These are phyloP conservation scores for Hylodesmum podocarpum DNA, from an alignment of 306 rosid species.

Conservation along the genomic window DNA sequence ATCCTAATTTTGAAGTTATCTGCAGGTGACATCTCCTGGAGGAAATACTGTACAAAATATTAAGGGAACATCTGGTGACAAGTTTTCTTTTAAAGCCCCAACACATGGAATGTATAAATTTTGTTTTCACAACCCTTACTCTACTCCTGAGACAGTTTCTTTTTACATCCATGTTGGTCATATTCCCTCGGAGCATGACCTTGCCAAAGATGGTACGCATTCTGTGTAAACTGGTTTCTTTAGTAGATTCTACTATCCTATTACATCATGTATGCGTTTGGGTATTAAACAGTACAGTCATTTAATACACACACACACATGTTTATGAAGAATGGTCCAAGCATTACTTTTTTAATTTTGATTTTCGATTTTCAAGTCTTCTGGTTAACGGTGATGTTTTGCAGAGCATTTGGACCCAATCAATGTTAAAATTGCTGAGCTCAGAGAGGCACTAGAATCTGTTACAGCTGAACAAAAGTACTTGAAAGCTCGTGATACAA, in stretches of 20 bases:
- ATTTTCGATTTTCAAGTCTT: not conserved
- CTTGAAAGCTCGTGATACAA: constrained; percentile 88
- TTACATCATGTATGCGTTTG: not conserved
- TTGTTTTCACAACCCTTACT: constrained; percentile 92
- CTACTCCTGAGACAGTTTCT: constrained; percentile 97
- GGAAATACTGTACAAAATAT: constrained; percentile 63
- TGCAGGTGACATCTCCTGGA: constrained; percentile 81
- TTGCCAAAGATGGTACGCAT: constrained; percentile 89
- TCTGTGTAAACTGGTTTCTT: constrained; percentile 17
- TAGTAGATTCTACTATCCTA: not conserved
- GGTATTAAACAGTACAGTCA: not conserved
- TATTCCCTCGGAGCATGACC: constrained; percentile 88
- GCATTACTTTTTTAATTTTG: not conserved
- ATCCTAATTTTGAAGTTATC: constrained; percentile 31
- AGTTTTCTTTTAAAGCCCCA: constrained; percentile 89
- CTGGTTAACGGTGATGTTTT: constrained; percentile 6
- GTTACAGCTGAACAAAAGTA: constrained; percentile 94
- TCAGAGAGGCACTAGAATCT: constrained; percentile 92
- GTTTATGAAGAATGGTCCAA: constrained; percentile 1
- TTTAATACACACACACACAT: not conserved
- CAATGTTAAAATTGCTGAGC: constrained; percentile 99
- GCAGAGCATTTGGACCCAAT: constrained; percentile 99
- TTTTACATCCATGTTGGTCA: constrained; percentile 97
- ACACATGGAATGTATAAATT: constrained; percentile 89
- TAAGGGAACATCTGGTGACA: constrained; percentile 94